Base-by-base conservation (phyloP, 2,329 filamentous ascomycete species). In the Aspergillus intermedius region DNA sequence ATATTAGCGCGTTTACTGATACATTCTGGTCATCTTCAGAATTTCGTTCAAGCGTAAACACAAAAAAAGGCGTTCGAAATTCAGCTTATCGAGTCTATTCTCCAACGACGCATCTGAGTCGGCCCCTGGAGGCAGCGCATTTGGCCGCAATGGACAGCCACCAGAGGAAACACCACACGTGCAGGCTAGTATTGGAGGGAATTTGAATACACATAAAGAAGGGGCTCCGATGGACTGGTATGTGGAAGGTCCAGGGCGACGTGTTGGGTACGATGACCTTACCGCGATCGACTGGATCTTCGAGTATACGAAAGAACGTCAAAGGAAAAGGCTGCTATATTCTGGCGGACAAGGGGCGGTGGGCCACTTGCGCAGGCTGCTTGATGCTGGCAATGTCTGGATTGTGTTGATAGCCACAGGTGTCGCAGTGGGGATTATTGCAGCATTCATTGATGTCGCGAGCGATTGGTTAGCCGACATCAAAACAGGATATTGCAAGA, bases 261-360 rank as follows among this genome's bases (percentile, higher is more conserved):
- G 93, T 62, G 91, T 96, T 34, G 91, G 88, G 47, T 98, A 98
- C 72, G 91, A 96, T 63, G 87, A 98, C 71, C 77, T 96, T 66
- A 96, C 91, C 13, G 91, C 93, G 50, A 98, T 98, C 66, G 93
- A 98, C 74, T 98, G 93, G 93, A 97, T 97, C 64, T 97, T 95
- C 61, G 93, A 98, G 69, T 95, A 97, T 65, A 93, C 88, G 46
- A 96, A 96, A 68, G 93, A 98, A 72, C 82, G 93, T 17, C 89
- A 95, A 67, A 82, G 93, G 21, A 74, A 94, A 60, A 82, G 89
- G n/a, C 80, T 86, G 25, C 75, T 98, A 17, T 80, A 83, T 48
- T 81, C 86, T 0, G 81, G 79, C 59, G 79, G 83, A 6, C 77
- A 80, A 17, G 88, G 90, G 0, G 57, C 95, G 4, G 51, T 91